These are phyloP conservation scores for Fusarium coicis DNA, from an alignment of 2,329 filamentous ascomycete genomes.

Conservation along the genomic window DNA sequence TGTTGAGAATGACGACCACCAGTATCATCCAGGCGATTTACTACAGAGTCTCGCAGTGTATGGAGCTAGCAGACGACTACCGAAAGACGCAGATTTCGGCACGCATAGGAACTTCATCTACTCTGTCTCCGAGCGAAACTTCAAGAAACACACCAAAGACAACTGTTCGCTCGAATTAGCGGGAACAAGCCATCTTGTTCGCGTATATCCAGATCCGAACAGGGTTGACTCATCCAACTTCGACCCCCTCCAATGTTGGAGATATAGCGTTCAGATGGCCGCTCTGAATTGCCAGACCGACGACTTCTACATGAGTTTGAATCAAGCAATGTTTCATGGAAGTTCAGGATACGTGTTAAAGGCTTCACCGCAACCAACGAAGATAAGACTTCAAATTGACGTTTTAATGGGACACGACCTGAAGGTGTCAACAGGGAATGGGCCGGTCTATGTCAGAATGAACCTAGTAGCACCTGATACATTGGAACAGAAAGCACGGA, in stretches of 20 bases:
- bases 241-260: constrained; percentile 12
- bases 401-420: background rate
- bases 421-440: accelerated
- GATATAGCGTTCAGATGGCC: constrained; percentile 20
- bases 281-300: constrained; percentile 27
- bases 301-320: constrained; percentile 6
- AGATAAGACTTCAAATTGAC: background rate
- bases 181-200: background rate
- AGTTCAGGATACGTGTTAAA: constrained; percentile 14
- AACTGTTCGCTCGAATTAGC: background rate
- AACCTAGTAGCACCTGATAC: constrained; percentile 5
- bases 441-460: background rate
- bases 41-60: constrained; percentile 21
- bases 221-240: constrained; percentile 30
- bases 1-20: accelerated
- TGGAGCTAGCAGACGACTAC: constrained; percentile 14
- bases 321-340: constrained; percentile 13
- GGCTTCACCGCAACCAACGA: background rate
- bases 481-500: background rate
- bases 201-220: constrained; percentile 24
- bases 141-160: background rate
- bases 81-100: background rate
- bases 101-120: constrained; percentile 12
- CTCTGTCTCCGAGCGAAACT: constrained; percentile 8
- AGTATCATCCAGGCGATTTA: background rate